Evolutionary conservation across 2,329 filamentous ascomycete species (phyloP).

Genomic region (Colletotrichum plurivorum): DNA sequence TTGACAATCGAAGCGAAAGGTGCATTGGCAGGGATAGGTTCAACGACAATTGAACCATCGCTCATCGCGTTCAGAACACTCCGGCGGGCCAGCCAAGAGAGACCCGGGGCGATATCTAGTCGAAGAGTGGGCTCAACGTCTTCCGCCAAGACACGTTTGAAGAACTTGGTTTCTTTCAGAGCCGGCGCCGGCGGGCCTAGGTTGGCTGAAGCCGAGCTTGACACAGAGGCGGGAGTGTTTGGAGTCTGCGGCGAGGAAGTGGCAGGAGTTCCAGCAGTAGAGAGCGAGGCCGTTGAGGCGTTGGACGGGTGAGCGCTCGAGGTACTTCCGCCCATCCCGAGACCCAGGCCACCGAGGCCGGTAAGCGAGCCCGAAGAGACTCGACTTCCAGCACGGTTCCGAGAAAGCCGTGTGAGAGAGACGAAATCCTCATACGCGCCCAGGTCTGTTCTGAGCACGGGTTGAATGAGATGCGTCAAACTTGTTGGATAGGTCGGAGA

Average conservation of each 20-base stretch:
- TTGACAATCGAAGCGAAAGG: conserved; percentile 64
- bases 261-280: conserved; percentile 61
- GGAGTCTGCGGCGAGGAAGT: conserved; percentile 71
- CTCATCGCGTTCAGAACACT: conserved; percentile 87
- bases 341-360: conserved; percentile 62
- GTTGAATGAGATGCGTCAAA: conserved; percentile 86
- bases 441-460: conserved; percentile 86
- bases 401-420: conserved; percentile 79
- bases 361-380: conserved; percentile 76
- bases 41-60: conserved; percentile 89
- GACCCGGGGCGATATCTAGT: conserved; percentile 88
- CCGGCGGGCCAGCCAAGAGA: conserved; percentile 93
- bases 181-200: conserved; percentile 62
- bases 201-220: conserved; percentile 60
- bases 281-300: conserved; percentile 72
- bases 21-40: conserved; percentile 79
- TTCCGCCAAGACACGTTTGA: conserved; percentile 88
- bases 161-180: conserved; percentile 93
- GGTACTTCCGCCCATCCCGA: conserved; percentile 61
- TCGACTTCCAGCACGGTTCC: conserved; percentile 72
- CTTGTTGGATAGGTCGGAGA: conserved; percentile 74
- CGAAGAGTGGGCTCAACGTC: conserved; percentile 96
- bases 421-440: conserved; percentile 88
- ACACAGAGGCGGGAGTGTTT: conserved; percentile 68
- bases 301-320: conserved; percentile 68